Conservation (phyloP, 768 basidiomycete species). For the Podaxis sp. region DNA sequence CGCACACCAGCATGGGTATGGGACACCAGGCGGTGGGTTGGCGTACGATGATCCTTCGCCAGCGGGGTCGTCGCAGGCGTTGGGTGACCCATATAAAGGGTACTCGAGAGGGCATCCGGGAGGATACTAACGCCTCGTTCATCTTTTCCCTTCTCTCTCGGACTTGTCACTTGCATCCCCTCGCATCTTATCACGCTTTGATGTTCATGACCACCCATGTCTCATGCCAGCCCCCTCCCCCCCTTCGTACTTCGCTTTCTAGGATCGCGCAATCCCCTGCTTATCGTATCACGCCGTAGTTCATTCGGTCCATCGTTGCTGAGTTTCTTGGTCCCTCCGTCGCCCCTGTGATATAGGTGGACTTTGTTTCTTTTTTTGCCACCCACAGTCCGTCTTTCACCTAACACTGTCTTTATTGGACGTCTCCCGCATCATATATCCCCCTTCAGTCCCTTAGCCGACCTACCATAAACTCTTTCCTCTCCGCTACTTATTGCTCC, state of each 20-base stretch:
- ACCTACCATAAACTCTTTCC: neutral
- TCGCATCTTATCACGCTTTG: conserved; percentile 1
- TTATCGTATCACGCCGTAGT: neutral
- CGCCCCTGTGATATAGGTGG: conserved; percentile 1
- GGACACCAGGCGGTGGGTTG: conserved; percentile 24
- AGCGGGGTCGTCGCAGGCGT: conserved; percentile 3
- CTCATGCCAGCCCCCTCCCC: neutral
- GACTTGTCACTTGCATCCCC: neutral
- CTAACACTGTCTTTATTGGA: neutral
- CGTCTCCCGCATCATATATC: neutral
- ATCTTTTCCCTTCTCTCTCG: neutral
- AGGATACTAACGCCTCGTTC: neutral
- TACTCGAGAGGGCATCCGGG: conserved; percentile 2
- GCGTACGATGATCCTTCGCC: conserved; percentile 37
- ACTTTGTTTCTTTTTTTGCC: neutral
- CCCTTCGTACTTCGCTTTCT: neutral
- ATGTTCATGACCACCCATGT: conserved; percentile 9
- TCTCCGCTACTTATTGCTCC: neutral
- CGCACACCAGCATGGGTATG: conserved; percentile 25
- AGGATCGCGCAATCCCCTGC: neutral
- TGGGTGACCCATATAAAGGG: conserved; percentile 6
- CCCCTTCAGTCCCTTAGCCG: neutral
- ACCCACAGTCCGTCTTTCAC: neutral
- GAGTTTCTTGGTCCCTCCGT: neutral
- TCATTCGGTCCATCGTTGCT: neutral